These are phyloP conservation scores for Stephania cephalantha DNA, from an alignment of 164 flowering plant genomes.

Conservation along the genomic window DNA sequence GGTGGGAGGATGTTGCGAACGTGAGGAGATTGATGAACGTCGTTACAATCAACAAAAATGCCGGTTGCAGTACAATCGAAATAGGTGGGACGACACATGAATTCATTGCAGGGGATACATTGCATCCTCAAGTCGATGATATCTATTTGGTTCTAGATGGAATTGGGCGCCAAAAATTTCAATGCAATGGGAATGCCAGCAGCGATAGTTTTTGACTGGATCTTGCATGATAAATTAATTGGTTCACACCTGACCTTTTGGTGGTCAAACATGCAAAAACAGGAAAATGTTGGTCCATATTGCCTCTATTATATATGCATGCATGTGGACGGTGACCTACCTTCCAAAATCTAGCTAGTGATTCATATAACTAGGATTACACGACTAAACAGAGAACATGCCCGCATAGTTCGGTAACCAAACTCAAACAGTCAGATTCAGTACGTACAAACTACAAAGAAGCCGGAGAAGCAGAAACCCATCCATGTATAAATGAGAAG, in stretches of 20 bases:
- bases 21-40: conserved; percentile 40
- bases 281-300: neutral
- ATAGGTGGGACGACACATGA: conserved; percentile 38
- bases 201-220: neutral
- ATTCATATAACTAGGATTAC: neutral
- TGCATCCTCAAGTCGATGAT: conserved; percentile 38
- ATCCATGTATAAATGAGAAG: neutral
- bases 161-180: conserved; percentile 26
- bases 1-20: conserved; percentile 63
- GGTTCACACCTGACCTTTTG: neutral
- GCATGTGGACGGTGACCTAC: neutral
- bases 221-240: neutral
- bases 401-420: conserved; percentile 11
- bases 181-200: conserved; percentile 1
- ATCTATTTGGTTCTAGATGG: conserved; percentile 37
- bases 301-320: neutral
- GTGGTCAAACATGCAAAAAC: neutral
- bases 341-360: neutral
- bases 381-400: neutral
- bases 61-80: conserved; percentile 53
- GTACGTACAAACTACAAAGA: neutral
- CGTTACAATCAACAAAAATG: conserved; percentile 37
- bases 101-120: conserved; percentile 48
- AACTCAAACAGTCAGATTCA: conserved; percentile 9
- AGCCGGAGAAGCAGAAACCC: neutral